Evolutionary conservation across 2,329 filamentous ascomycete genomes (phyloP).

Genomic region (Fonsecaea monophora): DNA sequence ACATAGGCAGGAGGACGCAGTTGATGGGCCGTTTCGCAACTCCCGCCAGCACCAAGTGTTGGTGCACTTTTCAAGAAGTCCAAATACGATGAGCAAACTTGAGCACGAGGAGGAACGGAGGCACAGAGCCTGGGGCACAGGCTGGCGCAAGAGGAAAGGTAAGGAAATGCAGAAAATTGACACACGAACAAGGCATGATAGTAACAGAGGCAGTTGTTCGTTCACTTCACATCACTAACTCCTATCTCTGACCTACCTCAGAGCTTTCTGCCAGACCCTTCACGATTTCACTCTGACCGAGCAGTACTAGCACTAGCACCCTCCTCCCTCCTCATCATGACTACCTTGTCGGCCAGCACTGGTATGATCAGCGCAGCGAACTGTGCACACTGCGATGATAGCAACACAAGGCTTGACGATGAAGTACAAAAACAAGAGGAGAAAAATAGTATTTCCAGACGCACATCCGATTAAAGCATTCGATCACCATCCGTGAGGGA

Average conservation of each 20-base stretch:
- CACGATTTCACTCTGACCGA: background rate
- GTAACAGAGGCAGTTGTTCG: background rate
- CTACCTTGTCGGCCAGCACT: background rate
- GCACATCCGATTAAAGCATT: background rate
- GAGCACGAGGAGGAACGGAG: too few relatives aligned
- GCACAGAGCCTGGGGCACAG: too few relatives aligned
- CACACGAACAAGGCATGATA: background rate
- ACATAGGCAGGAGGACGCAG: background rate
- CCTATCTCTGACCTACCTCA: background rate
- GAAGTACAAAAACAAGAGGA: background rate
- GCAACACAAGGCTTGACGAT: background rate
- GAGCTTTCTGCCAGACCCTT: background rate
- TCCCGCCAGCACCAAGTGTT: background rate
- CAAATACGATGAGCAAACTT: too few relatives aligned
- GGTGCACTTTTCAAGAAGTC: background rate
- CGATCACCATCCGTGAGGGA: background rate
- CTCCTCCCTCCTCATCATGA: background rate
- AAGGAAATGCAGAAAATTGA: background rate
- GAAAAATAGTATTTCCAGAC: background rate
- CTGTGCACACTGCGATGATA: background rate
- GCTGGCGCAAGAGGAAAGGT: background rate
- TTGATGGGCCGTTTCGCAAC: background rate
- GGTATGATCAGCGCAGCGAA: too few relatives aligned
- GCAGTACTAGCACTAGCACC: background rate
- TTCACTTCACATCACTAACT: background rate